These are phyloP conservation scores for Hyphopichia khmerensis DNA, from an alignment of 1,139 yeast genomes.

Conservation along the genomic window DNA sequence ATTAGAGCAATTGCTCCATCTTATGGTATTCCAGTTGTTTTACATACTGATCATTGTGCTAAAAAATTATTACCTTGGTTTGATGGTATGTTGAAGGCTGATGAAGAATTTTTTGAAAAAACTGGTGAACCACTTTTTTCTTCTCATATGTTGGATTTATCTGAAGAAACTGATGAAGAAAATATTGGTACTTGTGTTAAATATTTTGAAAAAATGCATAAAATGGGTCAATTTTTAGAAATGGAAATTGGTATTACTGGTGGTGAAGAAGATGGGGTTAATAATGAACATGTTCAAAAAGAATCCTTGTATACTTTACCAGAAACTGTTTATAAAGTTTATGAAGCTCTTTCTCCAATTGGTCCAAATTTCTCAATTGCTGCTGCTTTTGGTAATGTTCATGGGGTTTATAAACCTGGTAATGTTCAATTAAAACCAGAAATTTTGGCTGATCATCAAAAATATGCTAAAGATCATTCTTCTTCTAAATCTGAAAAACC, in stretches of 20 bases:
- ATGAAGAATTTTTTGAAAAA: slow-evolving; percentile 81
- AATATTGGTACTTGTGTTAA: slow-evolving; percentile 93
- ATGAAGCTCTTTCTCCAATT: slow-evolving; percentile 86
- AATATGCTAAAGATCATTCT: slow-evolving; percentile 67
- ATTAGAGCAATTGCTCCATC: slow-evolving; percentile 95
- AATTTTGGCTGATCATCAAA: slow-evolving; percentile 95
- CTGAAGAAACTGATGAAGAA: slow-evolving; percentile 95
- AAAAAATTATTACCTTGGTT: slow-evolving; percentile 97
- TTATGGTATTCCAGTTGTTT: slow-evolving; percentile 93
- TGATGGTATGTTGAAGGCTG: slow-evolving; percentile 97
- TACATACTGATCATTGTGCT: slow-evolving; percentile 99
- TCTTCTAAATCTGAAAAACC: slow-evolving; percentile 64
- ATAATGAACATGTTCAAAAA: slow-evolving; percentile 90
- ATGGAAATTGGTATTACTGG: slow-evolving; percentile 99
- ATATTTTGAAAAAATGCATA: slow-evolving; percentile 93
- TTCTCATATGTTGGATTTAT: slow-evolving; percentile 97
- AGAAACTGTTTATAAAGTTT: slow-evolving; percentile 89
- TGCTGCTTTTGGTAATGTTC: slow-evolving; percentile 99
- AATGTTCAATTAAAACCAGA: slow-evolving; percentile 92
- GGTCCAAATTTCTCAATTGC: slow-evolving; percentile 99
- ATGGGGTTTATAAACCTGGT: slow-evolving; percentile 99
- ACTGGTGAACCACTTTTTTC: slow-evolving; percentile 97
- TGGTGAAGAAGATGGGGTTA: slow-evolving; percentile 99
- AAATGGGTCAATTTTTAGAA: slow-evolving; percentile 96
- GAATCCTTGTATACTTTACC: slow-evolving; percentile 91